phyloP scores from a whole-genome alignment of 257 asterid species.

The Solanum clarkiae region DNA sequence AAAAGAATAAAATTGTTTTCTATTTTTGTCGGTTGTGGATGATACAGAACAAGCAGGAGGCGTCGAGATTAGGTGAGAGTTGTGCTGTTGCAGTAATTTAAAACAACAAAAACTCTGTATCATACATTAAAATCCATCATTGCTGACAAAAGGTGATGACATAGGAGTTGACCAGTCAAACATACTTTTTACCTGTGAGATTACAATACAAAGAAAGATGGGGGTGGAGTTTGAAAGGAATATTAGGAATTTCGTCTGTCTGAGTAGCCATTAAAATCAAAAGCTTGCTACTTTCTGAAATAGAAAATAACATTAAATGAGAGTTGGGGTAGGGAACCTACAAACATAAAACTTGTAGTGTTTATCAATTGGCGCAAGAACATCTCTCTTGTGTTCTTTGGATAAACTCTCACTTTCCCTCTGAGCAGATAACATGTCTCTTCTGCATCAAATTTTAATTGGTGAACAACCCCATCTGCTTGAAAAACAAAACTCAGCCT shows the following conservation, averaged over 20 bases:
- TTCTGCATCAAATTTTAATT: constrained; percentile 64
- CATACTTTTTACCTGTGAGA: too few species aligned
- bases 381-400: constrained; percentile 34
- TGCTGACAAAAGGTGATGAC: constrained; percentile 9
- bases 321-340: too few species aligned
- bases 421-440: constrained; percentile 70
- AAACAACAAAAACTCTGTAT: background rate
- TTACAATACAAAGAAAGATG: too few species aligned
- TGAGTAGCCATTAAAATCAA: constrained; percentile 11
- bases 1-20: background rate
- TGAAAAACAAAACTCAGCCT: background rate
- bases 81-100: background rate
- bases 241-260: constrained; percentile 7
- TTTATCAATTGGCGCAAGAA: too few species aligned
- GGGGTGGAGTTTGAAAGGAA: constrained; percentile 22
- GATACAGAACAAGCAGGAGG: background rate
- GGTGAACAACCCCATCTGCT: constrained; percentile 84
- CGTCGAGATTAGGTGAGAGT: background rate
- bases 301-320: background rate
- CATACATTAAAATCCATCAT: background rate
- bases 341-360: too few species aligned
- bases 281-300: background rate
- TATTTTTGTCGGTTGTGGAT: background rate
- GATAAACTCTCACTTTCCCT: constrained; percentile 66
- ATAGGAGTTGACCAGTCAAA: constrained; percentile 62